Evolutionary conservation across 768 basidiomycete species (phyloP).

Genomic region (Tylopilus sp.): DNA sequence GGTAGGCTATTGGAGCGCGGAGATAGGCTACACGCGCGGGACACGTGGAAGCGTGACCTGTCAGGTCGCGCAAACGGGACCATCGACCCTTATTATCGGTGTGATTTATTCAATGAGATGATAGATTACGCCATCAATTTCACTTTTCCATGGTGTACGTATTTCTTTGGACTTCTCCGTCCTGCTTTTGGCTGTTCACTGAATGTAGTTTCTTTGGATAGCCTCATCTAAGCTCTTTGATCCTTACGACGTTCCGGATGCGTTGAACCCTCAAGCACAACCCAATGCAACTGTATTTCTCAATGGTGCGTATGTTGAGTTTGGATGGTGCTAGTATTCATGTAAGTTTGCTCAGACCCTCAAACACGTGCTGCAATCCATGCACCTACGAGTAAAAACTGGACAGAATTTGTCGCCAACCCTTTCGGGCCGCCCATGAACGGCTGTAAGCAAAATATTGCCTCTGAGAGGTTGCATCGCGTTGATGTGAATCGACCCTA

Average conservation of each 20-base stretch:
- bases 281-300: slow-evolving; percentile 52
- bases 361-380: slow-evolving; percentile 56
- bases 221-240: slow-evolving; percentile 33
- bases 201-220: background rate
- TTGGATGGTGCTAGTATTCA: slow-evolving; percentile 47
- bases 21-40: slow-evolving; percentile 21
- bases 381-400: slow-evolving; percentile 60
- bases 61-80: slow-evolving; percentile 50
- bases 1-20: slow-evolving; percentile 8
- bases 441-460: slow-evolving; percentile 11
- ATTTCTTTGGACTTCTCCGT: background rate
- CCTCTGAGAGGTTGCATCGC: background rate
- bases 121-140: slow-evolving; percentile 70
- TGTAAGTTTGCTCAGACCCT: slow-evolving; percentile 36
- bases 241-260: slow-evolving; percentile 47
- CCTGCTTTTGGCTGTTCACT: background rate
- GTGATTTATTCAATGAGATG: slow-evolving; percentile 57
- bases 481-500: slow-evolving; percentile 1
- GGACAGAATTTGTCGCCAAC: slow-evolving; percentile 28
- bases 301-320: slow-evolving; percentile 42
- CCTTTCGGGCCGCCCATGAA: slow-evolving; percentile 14
- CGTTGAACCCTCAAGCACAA: slow-evolving; percentile 40
- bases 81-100: slow-evolving; percentile 59
- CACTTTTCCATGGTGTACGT: slow-evolving; percentile 57
- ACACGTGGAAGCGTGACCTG: slow-evolving; percentile 45